Base-by-base conservation (phyloP, 2,329 filamentous ascomycete genomes). In the Colletotrichum cuscutae region DNA sequence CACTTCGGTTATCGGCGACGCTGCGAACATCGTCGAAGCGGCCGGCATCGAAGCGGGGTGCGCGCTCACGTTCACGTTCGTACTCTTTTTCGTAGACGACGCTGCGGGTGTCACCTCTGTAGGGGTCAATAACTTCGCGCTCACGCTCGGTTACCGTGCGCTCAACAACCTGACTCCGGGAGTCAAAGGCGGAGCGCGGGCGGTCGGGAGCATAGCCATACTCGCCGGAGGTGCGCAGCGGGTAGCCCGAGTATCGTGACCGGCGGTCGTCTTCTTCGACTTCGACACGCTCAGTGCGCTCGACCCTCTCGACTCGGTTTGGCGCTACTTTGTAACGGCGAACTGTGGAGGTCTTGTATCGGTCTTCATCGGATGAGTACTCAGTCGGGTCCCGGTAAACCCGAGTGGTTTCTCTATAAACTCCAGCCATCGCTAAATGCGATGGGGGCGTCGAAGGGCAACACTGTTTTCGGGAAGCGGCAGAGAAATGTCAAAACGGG, bases 261-360 rank as follows among this genome's bases (percentile, higher is more conserved):
- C 85, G 84, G 64, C 81, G 80, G 62, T 86, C 84, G 73, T 88
- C 85, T 58, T 87, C 86, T 70, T 84, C 78, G 57, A 86, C 85
- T 63, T 85, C 81, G 68, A 81, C 72, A 69, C 81, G 79, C 57
- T 84, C 81, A 69, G 75, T 79, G 63, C 81, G 81, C 49, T 84
- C 82, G 75, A 83, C 81, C 9, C 81, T 82, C 72, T 86, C 85
- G 60, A 81, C 79, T 65, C 82, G 82, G 65, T 78, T 80, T 12
- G 84, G 82, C 9, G 80, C 79, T 32, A 89, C 86, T 78, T 89
- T 89, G 82, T 89, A 89, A 68, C 87, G 84, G 73, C 84, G 86
- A 66, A 89, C 83, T n/a, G 85, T 88, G 5, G 86, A 85, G 72
- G 80, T 82, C 76, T 81, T 82, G 79, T 84, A 85, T 54, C 81